Evolutionary conservation across 257 asterid genomes (phyloP).

Genomic region (Lavandula angustifolia): DNA sequence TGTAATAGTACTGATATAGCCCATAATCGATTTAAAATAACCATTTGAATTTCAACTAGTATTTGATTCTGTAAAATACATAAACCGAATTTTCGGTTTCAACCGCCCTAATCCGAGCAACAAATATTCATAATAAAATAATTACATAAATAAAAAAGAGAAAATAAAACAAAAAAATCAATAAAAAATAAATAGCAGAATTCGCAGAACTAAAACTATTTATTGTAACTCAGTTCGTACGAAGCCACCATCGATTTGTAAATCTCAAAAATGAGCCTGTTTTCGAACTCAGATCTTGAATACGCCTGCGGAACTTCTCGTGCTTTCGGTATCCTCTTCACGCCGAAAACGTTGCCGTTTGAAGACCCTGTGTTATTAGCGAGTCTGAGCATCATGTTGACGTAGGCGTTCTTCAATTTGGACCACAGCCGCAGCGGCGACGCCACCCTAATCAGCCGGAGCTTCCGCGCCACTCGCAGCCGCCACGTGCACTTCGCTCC

Average conservation of each 20-base stretch:
- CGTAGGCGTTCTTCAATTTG: conserved; percentile 47
- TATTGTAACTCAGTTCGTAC: conserved; percentile 46
- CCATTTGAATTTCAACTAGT: too few relatives aligned
- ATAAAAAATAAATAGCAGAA: background rate
- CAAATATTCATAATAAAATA: background rate
- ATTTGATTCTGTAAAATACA: too few relatives aligned
- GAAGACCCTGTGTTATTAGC: conserved; percentile 32
- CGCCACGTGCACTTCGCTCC: conserved; percentile 46
- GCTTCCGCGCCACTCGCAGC: conserved; percentile 44
- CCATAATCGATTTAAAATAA: too few relatives aligned
- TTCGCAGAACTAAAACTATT: background rate
- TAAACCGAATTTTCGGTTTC: too few relatives aligned
- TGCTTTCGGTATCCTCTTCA: conserved; percentile 42
- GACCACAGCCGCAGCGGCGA: conserved; percentile 51
- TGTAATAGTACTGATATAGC: too few relatives aligned
- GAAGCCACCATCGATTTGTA: conserved; percentile 53
- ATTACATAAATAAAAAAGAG: background rate
- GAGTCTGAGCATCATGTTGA: conserved; percentile 50
- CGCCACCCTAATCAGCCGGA: conserved; percentile 39
- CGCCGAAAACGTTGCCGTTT: conserved; percentile 35
- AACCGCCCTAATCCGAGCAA: background rate
- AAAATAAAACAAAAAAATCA: background rate
- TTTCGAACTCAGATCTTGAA: conserved; percentile 49
- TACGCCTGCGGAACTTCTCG: conserved; percentile 29
- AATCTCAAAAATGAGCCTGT: conserved; percentile 56